phyloP scores from a whole-genome alignment of 2,329 filamentous ascomycete genomes.

The Paramyrothecium roridum region DNA sequence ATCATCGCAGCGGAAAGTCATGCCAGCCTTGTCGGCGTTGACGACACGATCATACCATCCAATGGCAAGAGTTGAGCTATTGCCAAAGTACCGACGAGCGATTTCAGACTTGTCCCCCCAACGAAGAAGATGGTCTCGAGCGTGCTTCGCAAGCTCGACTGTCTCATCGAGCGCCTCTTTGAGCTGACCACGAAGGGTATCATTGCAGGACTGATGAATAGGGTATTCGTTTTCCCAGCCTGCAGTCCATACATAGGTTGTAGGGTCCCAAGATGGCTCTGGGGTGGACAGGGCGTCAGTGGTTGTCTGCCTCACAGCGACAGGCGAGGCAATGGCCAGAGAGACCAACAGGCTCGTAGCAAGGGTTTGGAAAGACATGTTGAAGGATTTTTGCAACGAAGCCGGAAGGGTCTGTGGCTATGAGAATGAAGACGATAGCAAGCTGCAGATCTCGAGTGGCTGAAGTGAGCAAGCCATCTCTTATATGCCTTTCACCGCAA shows the following conservation, averaged over 20 bases:
- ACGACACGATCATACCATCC: conserved; percentile 62
- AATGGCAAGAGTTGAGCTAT: conserved; percentile 52
- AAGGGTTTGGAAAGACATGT: conserved; percentile 5
- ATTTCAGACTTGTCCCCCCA: conserved; percentile 56
- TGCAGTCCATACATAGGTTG: conserved; percentile 27
- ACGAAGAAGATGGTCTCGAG: conserved; percentile 58
- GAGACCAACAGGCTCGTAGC: conserved; percentile 19
- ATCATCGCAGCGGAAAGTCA: conserved; percentile 67
- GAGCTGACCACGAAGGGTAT: conserved; percentile 56
- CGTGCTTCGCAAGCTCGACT: conserved; percentile 54
- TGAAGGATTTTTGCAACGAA: not conserved
- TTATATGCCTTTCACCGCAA: not conserved
- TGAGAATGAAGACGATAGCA: not conserved
- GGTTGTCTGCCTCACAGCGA: conserved; percentile 19
- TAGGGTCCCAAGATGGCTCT: conserved; percentile 12
- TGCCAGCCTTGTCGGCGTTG: conserved; percentile 51
- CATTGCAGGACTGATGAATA: conserved; percentile 66
- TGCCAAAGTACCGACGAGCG: conserved; percentile 66
- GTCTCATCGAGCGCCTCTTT: conserved; percentile 55
- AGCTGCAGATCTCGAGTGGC: not conserved
- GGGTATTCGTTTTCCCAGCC: conserved; percentile 32
- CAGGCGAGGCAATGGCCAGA: conserved; percentile 22
- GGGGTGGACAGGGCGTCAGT: conserved; percentile 10
- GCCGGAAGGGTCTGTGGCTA: not conserved
- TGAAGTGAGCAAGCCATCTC: not conserved